These are phyloP conservation scores for Penicillium samsonianum DNA, from an alignment of 495 filamentous ascomycete species.

Conservation along the genomic window DNA sequence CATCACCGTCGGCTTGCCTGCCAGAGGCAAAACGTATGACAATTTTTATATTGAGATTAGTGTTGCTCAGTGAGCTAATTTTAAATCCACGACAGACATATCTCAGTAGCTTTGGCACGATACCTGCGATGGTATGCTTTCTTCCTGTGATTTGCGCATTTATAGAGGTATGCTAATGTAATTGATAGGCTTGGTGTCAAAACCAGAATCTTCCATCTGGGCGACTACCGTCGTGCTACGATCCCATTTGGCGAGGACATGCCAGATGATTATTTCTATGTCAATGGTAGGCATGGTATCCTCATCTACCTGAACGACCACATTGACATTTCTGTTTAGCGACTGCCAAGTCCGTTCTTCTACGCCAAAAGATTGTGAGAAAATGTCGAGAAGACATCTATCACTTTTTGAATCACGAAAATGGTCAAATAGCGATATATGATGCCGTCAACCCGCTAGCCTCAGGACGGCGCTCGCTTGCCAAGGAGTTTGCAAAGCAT, in stretches of 20 bases:
- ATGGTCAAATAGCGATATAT: constrained; percentile 97
- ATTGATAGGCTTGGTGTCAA: constrained; percentile 86
- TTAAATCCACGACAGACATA: constrained; percentile 60
- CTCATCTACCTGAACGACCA: neutral
- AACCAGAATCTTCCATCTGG: constrained; percentile 94
- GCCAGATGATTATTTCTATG: constrained; percentile 96
- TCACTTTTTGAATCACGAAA: constrained; percentile 91
- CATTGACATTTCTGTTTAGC: constrained; percentile 44
- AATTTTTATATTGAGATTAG: neutral
- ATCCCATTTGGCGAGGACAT: constrained; percentile 84
- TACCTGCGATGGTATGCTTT: constrained; percentile 85
- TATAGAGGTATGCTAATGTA: constrained; percentile 13
- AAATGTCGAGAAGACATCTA: constrained; percentile 98
- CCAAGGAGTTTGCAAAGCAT: constrained; percentile 95
- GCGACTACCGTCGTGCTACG: constrained; percentile 92
- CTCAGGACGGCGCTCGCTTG: constrained; percentile 78
- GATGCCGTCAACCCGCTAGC: constrained; percentile 96
- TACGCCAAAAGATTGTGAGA: constrained; percentile 95
- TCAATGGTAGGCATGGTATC: constrained; percentile 62
- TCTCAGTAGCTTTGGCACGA: constrained; percentile 89
- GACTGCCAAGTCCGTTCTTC: constrained; percentile 78
- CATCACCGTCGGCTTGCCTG: constrained; percentile 92
- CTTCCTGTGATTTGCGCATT: neutral
- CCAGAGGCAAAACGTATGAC: constrained; percentile 91
- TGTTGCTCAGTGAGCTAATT: constrained; percentile 11